Evolutionary conservation across 2,329 filamentous ascomycete genomes (phyloP).

Genomic region (Chrysosporium queenslandicum): DNA sequence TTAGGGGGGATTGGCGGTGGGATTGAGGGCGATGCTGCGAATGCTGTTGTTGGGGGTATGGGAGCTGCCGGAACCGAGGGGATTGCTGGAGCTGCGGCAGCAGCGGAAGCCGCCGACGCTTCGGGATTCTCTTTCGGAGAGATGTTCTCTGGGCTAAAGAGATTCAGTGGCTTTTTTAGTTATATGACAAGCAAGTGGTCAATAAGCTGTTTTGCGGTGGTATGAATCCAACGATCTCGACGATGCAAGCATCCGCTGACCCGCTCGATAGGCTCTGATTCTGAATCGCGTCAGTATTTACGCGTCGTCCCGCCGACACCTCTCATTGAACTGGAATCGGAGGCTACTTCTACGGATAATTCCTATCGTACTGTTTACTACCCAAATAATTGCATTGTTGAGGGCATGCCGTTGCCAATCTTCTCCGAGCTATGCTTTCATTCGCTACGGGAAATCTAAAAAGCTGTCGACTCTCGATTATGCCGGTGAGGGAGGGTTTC

Average conservation of each 20-base stretch:
- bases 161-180: slow-evolving; percentile 74
- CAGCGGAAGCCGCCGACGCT: slow-evolving; percentile 27
- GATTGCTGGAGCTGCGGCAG: slow-evolving; percentile 22
- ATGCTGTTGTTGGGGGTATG: slow-evolving; percentile 19
- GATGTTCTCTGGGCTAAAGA: slow-evolving; percentile 48
- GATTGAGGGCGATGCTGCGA: slow-evolving; percentile 3
- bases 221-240: slow-evolving; percentile 26
- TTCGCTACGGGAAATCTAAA: slow-evolving; percentile 59
- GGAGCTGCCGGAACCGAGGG: slow-evolving; percentile 30
- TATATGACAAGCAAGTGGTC: slow-evolving; percentile 93
- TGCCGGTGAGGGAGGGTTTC: slow-evolving; percentile 55
- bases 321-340: slow-evolving; percentile 64
- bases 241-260: background rate
- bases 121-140: slow-evolving; percentile 34
- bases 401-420: slow-evolving; percentile 91
- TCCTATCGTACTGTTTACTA: slow-evolving; percentile 59
- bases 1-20: slow-evolving; percentile 5
- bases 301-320: slow-evolving; percentile 70
- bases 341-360: slow-evolving; percentile 60
- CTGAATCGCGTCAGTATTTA: slow-evolving; percentile 91
- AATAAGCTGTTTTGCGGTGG: slow-evolving; percentile 70
- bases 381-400: slow-evolving; percentile 60
- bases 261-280: slow-evolving; percentile 54
- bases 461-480: slow-evolving; percentile 61
- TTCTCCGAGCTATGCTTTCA: slow-evolving; percentile 56